Percentiles rank a stretch among this genome's conserved stretches.
phyloP scores from a whole-genome alignment of 106 monocot species.

The Dioscorea dumetorum region DNA sequence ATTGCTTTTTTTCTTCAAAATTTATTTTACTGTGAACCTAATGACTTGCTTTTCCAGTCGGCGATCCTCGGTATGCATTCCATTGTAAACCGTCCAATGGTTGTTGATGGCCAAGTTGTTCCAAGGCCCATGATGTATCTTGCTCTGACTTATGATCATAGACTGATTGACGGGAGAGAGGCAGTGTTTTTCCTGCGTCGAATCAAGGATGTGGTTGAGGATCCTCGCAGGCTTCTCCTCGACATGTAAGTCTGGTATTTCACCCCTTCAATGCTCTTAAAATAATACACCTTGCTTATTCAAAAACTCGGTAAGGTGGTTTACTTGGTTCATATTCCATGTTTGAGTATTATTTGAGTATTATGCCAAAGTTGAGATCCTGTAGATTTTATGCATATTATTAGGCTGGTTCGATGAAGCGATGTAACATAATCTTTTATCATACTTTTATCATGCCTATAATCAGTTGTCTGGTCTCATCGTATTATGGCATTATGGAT shows the following conservation, averaged over 20 bases:
- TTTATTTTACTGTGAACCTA: no score
- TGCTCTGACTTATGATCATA: slow-evolving; percentile 86
- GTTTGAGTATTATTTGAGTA: no score
- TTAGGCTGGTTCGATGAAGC: no score
- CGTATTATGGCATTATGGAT: no score
- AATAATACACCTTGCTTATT: not conserved
- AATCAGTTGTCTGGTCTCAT: no score
- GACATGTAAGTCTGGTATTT: slow-evolving; percentile 42
- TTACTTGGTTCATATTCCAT: no score
- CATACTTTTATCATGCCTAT: no score
- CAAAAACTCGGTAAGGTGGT: no score
- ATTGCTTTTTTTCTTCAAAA: no score
- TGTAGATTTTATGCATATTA: no score
- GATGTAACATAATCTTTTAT: no score
- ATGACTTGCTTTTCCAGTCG: slow-evolving; percentile 37
- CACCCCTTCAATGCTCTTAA: not conserved
- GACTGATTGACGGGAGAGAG: slow-evolving; percentile 90
- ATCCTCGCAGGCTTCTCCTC: slow-evolving; percentile 82
- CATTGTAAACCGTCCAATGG: slow-evolving; percentile 67
- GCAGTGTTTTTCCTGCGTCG: slow-evolving; percentile 81
- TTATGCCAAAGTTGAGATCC: no score
- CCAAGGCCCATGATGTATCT: slow-evolving; percentile 96
- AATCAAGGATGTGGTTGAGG: slow-evolving; percentile 91
- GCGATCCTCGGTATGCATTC: slow-evolving; percentile 97
- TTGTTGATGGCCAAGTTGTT: slow-evolving; percentile 48